phyloP scores from a whole-genome alignment of 345 rosid species.

The Ceriops zippeliana region DNA sequence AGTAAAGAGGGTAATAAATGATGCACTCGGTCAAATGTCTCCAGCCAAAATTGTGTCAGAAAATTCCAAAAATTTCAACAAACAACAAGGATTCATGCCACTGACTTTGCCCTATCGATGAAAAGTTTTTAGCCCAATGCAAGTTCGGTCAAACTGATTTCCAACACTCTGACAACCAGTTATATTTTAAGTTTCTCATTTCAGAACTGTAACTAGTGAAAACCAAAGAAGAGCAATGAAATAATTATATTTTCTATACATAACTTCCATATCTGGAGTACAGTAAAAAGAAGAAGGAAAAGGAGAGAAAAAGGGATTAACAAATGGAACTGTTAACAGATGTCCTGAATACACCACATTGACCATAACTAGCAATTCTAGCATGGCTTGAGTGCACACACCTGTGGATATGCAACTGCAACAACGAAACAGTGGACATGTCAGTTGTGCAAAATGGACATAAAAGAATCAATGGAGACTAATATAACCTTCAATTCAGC shows the following conservation, averaged over 20 bases:
- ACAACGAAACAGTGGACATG: slow-evolving; percentile 18
- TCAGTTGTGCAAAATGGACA: slow-evolving; percentile 16
- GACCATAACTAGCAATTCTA: slow-evolving; percentile 20
- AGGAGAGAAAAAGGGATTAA: neutral
- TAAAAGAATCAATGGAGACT: slow-evolving; percentile 16
- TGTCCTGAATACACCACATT: slow-evolving; percentile 9
- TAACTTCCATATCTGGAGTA: neutral
- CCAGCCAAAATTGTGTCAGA: neutral
- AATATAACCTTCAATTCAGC: slow-evolving; percentile 36
- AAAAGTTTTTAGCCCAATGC: too few species aligned
- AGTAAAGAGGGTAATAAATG: neutral
- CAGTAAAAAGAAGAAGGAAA: neutral
- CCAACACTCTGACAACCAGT: too few species aligned
- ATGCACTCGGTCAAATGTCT: neutral
- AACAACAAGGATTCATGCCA: too few species aligned
- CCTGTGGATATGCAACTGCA: slow-evolving; percentile 95
- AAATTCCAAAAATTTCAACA: too few species aligned
- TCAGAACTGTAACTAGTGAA: too few species aligned
- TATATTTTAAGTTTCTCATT: too few species aligned
- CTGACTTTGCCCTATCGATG: too few species aligned
- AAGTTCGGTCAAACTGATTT: too few species aligned
- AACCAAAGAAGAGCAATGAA: neutral
- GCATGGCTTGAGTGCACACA: slow-evolving; percentile 41
- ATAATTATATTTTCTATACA: neutral
- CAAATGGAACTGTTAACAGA: slow-evolving; percentile 7